These are phyloP conservation scores for Pythium sp. DNA, from an alignment of 352 stramenopile species.

Conservation along the genomic window DNA sequence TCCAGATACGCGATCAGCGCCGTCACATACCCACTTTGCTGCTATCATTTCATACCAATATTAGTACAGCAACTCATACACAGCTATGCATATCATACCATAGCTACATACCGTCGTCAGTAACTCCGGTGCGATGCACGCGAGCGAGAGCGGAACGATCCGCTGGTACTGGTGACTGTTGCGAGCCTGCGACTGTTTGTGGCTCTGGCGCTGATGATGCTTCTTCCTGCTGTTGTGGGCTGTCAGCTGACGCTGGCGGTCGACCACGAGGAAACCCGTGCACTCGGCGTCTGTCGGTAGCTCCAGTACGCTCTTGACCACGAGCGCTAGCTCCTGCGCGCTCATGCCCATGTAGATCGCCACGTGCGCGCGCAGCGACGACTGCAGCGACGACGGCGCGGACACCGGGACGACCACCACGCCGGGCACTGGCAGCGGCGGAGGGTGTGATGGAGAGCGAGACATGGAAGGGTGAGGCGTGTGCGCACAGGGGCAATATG, in stretches of 20 bases:
- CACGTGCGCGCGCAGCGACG: conserved; percentile 18
- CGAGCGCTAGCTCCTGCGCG: conserved; percentile 36
- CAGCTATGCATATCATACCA: not conserved
- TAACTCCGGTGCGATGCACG: conserved; percentile 46
- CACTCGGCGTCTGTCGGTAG: conserved; percentile 19
- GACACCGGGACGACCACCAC: conserved; percentile 11
- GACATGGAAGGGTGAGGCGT: not conserved
- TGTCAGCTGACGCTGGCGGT: not conserved
- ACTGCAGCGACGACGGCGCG: conserved; percentile 4
- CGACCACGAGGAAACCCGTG: conserved; percentile 39
- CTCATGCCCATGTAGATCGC: conserved; percentile 58
- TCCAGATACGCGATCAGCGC: conserved; percentile 16
- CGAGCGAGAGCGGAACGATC: conserved; percentile 61
- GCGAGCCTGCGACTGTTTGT: not conserved
- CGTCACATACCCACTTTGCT: conserved; percentile 23
- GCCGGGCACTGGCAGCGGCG: not conserved
- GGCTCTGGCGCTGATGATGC: conserved; percentile 1
- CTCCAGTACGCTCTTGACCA: conserved; percentile 38
- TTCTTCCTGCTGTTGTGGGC: not conserved
- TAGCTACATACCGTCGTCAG: conserved; percentile 19
- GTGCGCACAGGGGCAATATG: not conserved
- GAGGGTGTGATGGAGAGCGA: not conserved
- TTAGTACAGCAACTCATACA: not conserved
- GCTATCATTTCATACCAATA: not conserved
- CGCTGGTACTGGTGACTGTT: conserved; percentile 13